Conservation (phyloP, 352 stramenopile genomes). For the Hyaloperonospora brassicae region DNA sequence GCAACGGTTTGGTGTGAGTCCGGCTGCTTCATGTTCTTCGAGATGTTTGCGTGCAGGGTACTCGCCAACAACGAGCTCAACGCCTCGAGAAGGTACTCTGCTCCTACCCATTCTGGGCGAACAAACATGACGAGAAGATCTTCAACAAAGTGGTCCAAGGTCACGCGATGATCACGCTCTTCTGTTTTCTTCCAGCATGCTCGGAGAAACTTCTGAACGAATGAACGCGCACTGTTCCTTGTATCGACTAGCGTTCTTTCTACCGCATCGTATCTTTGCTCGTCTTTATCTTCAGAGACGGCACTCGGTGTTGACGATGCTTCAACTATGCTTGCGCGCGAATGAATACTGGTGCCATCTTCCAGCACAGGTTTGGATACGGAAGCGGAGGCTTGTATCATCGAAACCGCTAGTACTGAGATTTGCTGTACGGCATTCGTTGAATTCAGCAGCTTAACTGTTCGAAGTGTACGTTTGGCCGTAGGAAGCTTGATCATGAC, state of each 20-base stretch:
- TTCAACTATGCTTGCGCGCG: slow-evolving; percentile 6
- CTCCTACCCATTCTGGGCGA: slow-evolving; percentile 68
- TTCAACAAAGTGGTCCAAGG: slow-evolving; percentile 79
- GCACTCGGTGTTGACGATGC: slow-evolving; percentile 17
- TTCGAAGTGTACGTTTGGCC: slow-evolving; percentile 60
- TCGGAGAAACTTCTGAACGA: slow-evolving; percentile 48
- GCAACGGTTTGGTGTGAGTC: slow-evolving; percentile 60
- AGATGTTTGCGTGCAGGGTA: slow-evolving; percentile 49
- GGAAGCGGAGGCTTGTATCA: slow-evolving; percentile 48
- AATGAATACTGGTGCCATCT: slow-evolving; percentile 3
- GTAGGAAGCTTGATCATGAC: slow-evolving; percentile 76
- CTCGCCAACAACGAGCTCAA: slow-evolving; percentile 57
- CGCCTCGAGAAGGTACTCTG: slow-evolving; percentile 65
- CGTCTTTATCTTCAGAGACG: slow-evolving; percentile 11
- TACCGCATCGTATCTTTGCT: slow-evolving; percentile 10
- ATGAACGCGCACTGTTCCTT: slow-evolving; percentile 30
- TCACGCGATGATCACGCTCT: slow-evolving; percentile 60
- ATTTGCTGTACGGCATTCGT: slow-evolving; percentile 54
- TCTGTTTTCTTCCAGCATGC: slow-evolving; percentile 81
- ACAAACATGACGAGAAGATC: slow-evolving; percentile 77
- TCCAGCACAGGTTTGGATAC: slow-evolving; percentile 4
- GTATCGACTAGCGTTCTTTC: slow-evolving; percentile 23
- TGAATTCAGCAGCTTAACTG: slow-evolving; percentile 53
- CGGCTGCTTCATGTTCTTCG: slow-evolving; percentile 52
- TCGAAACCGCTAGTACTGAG: slow-evolving; percentile 49